Evolutionary conservation across 225 moss, liverwort and hornwort genomes (phyloP).

Genomic region (Antitrichia curtipendula): DNA sequence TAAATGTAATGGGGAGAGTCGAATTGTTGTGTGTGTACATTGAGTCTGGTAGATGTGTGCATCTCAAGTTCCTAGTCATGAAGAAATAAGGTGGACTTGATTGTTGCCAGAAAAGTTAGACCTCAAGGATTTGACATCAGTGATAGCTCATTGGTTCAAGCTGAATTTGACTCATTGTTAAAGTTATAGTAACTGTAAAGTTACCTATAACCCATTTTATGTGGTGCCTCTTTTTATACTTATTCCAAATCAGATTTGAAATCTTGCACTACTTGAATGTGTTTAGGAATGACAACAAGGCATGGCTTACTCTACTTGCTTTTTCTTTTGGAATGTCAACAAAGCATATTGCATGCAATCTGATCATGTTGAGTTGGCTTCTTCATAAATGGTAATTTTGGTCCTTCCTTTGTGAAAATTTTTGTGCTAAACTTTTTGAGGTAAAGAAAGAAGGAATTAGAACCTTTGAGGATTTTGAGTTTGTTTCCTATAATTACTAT

Average conservation of each 20-base stretch:
- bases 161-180: background rate
- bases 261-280: background rate
- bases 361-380: background rate
- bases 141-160: background rate
- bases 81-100: background rate
- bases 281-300: background rate
- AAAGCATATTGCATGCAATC: background rate
- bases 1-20: background rate
- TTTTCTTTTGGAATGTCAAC: background rate
- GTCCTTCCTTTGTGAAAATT: background rate
- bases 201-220: background rate
- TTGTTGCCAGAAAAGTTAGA: background rate
- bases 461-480: background rate
- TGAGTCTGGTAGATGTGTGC: background rate
- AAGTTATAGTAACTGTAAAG: background rate
- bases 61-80: background rate
- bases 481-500: background rate
- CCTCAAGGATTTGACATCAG: background rate
- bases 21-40: background rate
- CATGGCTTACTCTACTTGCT: background rate
- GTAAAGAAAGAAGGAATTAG: background rate
- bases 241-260: background rate
- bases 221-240: too few relatives aligned
- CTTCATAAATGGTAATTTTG: background rate
- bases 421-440: background rate